Base-by-base conservation (phyloP, 2,329 filamentous ascomycete species). In the Penicillium sp. region DNA sequence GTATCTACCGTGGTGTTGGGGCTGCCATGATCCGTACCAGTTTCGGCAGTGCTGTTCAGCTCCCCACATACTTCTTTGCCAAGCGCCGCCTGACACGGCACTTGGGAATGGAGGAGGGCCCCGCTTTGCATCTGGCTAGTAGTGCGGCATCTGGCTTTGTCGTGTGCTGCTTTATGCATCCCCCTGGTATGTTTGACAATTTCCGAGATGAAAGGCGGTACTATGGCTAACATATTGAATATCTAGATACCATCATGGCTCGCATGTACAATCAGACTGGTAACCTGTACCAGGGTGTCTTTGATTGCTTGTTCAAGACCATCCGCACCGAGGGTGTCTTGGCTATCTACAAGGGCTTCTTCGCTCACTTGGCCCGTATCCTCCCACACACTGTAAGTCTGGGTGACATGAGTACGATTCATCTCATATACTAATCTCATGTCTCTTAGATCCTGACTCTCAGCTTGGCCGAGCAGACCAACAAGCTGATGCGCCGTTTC, bases 201-300 rank as follows among this genome's bases (percentile, higher is more conserved):
- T 19, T 35, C 7, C 7, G 1, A 49, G n/a, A 22, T 17, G 15
- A 33, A 51, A 10, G 13, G 22, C 10, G 51, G 6, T 22, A 37
- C 12, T 45, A 26, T 53, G 15, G 42, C 62, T 66, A 51, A 60
- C 38, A n/a, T 35, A 28, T 50, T 33, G 12, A 17, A 45, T 6
- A 35, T 59, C 51, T 64, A 86, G 95, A 99, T 78, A 99, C 95
- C 5, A 91, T 99, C 80, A 99, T 99, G 95, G 95, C 92, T 65
- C 90, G 95, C 65, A 89, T 99, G 84, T 99, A 99, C 84, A 99
- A 99, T 82, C 95, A 99, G 78, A 96, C 93, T 65, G 95, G 95
- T 56, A 96, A 97, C 76, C 85, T 99, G n/a, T 99, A 99, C 83
- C 89, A 86, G 69, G 91, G 93, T 61, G 92, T 96, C 4, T 91